phyloP scores from a whole-genome alignment of 2,329 filamentous ascomycete genomes.

The Diplodia mutila region DNA sequence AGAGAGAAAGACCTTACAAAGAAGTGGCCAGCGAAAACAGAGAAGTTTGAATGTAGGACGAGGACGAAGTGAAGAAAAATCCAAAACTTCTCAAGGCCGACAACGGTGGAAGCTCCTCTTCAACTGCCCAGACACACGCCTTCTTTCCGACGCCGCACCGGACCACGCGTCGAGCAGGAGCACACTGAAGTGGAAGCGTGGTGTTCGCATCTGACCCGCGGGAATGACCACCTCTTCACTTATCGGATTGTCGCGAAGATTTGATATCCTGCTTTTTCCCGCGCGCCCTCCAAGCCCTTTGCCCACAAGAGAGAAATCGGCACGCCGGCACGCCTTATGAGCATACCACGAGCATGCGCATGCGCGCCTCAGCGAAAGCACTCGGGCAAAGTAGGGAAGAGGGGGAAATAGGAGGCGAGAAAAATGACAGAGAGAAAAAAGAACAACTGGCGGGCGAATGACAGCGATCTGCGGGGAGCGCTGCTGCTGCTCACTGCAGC shows the following conservation, averaged over 20 bases:
- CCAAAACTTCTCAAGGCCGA: background rate
- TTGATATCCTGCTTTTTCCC: background rate
- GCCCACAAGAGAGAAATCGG: background rate
- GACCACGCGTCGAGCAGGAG: background rate
- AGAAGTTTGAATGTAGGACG: background rate
- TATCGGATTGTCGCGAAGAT: background rate
- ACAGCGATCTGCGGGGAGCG: background rate
- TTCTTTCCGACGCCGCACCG: background rate
- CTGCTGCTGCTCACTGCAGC: slow-evolving; percentile 13
- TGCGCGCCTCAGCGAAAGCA: background rate
- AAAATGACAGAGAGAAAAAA: background rate
- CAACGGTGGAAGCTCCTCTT: background rate
- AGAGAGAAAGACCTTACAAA: slow-evolving; percentile 18
- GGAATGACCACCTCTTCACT: slow-evolving; percentile 1
- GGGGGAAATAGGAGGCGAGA: background rate
- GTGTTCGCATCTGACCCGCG: slow-evolving; percentile 18
- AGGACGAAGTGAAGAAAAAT: background rate
- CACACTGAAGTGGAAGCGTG: background rate
- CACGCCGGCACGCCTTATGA: slow-evolving; percentile 16
- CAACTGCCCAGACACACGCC: slow-evolving; percentile 3
- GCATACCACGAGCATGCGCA: slow-evolving; percentile 13
- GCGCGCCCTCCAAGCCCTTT: background rate
- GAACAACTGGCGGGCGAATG: background rate
- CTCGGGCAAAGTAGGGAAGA: background rate
- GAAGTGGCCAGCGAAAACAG: background rate